These are phyloP conservation scores for Penicillium waksmanii DNA, from an alignment of 495 filamentous ascomycete genomes.

Conservation along the genomic window DNA sequence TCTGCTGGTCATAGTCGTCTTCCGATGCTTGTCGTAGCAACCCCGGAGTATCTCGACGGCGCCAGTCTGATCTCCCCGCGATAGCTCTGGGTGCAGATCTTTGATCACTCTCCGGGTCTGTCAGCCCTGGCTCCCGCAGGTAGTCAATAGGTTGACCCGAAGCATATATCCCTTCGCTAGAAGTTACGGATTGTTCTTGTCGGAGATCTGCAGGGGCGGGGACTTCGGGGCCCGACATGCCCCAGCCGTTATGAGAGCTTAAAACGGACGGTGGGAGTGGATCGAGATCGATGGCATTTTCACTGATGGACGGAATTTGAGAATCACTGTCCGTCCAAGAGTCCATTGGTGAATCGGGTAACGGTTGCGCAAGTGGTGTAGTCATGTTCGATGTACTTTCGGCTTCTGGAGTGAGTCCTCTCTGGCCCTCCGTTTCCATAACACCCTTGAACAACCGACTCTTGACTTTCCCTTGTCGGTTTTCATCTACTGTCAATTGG, in stretches of 20 bases:
- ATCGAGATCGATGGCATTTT: slow-evolving; percentile 41
- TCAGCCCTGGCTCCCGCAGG: slow-evolving; percentile 24
- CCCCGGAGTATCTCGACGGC: slow-evolving; percentile 30
- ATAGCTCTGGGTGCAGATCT: slow-evolving; percentile 52
- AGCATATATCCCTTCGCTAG: slow-evolving; percentile 29
- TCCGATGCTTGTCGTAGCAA: slow-evolving; percentile 35
- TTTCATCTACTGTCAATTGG: slow-evolving; percentile 35
- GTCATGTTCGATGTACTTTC: slow-evolving; percentile 78
- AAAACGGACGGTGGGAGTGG: slow-evolving; percentile 50
- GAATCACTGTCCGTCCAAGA: slow-evolving; percentile 38
- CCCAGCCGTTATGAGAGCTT: slow-evolving; percentile 46
- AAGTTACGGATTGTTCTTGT: slow-evolving; percentile 28
- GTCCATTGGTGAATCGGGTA: slow-evolving; percentile 51
- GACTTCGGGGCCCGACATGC: slow-evolving; percentile 35
- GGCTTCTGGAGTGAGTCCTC: slow-evolving; percentile 47
- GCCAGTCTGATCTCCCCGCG: slow-evolving; percentile 47
- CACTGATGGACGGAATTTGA: slow-evolving; percentile 36
- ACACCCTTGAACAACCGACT: slow-evolving; percentile 50
- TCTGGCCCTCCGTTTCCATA: slow-evolving; percentile 42
- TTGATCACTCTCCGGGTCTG: slow-evolving; percentile 38
- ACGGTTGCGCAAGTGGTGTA: slow-evolving; percentile 75
- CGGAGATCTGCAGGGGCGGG: slow-evolving; percentile 27
- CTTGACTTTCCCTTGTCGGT: slow-evolving; percentile 43
- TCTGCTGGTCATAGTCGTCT: slow-evolving; percentile 48
- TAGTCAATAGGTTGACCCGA: slow-evolving; percentile 26